Evolutionary conservation across 1,284 basidiomycete genomes (phyloP), one percentile per base, ranked within the genome.

Genomic region (Pisolithus thermaeus): DNA sequence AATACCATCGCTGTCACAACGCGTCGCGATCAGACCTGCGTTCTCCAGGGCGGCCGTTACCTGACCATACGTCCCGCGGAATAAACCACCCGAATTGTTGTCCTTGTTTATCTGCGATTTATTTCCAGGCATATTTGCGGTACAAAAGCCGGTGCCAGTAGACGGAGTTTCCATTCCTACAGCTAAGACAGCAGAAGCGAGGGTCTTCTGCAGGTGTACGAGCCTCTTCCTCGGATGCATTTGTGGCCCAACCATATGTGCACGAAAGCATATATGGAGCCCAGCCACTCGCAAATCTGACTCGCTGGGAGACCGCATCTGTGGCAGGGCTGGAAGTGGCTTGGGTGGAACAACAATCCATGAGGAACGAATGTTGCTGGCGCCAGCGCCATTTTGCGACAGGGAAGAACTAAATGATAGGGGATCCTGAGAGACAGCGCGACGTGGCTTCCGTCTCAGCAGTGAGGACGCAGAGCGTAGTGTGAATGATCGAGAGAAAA

Each of bases 41-140:
- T 58, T 63, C 46, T 69, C 61, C 38, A 78, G 64, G 12, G 77
- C 76, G 32, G 65, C 56, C 62, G 72, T 70, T 52, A 78, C 62
- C 63, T 78, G 77, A 9, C 76, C 75, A 57, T 76, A 78, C 30
- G 76, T 78, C 36, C 76, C 76, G 35, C 70, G 69, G 59, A 73
- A 78, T 49, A 78, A 59, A 8, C 70, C 60, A 38, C 68, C 55
- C 16, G 56, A 18, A 3, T 55, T 49, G 46, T 54, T 57, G 58
- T 65, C 42, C 27, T 30, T 54, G 57, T 48, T 42, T 37, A 20
- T 46, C 38, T 23, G 40, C 38, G 44, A 20, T 27, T 37, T 41
- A 30, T 52, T 27, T 52, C 50, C n/a, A 20, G 45, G 42, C 58
- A 57, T 25, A 62, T 35, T 36, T 8, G 11, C 44, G 11, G 30